Conservation (phyloP, 1,284 basidiomycete genomes). For the Phylloboletellus chloephorus region DNA sequence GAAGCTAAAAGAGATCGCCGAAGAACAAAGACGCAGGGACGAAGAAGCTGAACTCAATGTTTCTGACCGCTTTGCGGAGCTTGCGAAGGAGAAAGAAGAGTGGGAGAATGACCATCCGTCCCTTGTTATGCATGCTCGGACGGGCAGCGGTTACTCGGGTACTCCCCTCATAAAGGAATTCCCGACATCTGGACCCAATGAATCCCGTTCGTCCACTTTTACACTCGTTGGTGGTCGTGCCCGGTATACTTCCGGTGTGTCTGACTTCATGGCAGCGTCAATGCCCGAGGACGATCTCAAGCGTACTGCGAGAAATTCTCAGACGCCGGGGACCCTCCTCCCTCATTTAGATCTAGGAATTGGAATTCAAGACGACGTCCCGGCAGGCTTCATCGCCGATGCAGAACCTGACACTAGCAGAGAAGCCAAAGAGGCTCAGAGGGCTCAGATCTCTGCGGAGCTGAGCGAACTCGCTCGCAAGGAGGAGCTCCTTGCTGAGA, state of each 20-base stretch:
- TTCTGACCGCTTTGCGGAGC: slow-evolving; percentile 62
- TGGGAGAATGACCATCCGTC: slow-evolving; percentile 86
- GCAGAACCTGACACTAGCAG: slow-evolving; percentile 23
- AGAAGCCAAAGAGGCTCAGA: slow-evolving; percentile 37
- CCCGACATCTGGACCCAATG: slow-evolving; percentile 46
- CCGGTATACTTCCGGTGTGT: slow-evolving; percentile 59
- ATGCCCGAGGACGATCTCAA: slow-evolving; percentile 53
- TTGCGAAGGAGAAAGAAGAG: slow-evolving; percentile 68
- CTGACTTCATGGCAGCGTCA: slow-evolving; percentile 64
- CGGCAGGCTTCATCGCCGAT: slow-evolving; percentile 55
- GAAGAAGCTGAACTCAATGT: slow-evolving; percentile 73
- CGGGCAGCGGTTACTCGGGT: slow-evolving; percentile 52
- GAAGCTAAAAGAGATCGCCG: slow-evolving; percentile 74
- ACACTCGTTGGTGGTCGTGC: slow-evolving; percentile 47
- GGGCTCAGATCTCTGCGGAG: slow-evolving; percentile 40
- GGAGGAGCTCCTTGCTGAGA: slow-evolving; percentile 67
- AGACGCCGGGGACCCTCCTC: slow-evolving; percentile 50
- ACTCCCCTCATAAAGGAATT: slow-evolving; percentile 58
- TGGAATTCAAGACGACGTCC: slow-evolving; percentile 68
- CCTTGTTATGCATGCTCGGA: slow-evolving; percentile 53
- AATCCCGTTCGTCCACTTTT: slow-evolving; percentile 44
- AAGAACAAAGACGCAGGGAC: slow-evolving; percentile 69
- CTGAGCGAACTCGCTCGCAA: slow-evolving; percentile 59
- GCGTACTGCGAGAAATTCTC: slow-evolving; percentile 44
- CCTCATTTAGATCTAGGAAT: slow-evolving; percentile 69